Evolutionary conservation across 495 filamentous ascomycete genomes (phyloP).

Genomic region (Lindgomyces ingoldianus): DNA sequence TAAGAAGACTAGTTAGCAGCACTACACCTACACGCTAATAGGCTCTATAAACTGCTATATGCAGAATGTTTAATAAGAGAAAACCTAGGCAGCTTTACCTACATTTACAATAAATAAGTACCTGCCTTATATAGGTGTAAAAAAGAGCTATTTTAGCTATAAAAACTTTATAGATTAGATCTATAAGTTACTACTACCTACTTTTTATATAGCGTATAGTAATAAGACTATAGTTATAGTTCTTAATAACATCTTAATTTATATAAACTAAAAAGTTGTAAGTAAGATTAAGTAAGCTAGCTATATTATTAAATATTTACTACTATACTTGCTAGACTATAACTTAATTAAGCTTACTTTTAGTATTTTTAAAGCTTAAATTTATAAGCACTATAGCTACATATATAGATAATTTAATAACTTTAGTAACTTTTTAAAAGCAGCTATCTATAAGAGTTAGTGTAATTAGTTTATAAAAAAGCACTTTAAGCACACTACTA

Average conservation of each 20-base stretch:
- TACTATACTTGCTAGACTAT: slow-evolving; percentile 35
- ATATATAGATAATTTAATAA: not conserved
- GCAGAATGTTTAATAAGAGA: not conserved
- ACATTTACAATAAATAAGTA: slow-evolving; percentile 2
- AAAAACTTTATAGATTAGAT: slow-evolving; percentile 10
- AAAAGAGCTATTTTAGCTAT: not conserved
- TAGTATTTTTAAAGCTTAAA: slow-evolving; percentile 12
- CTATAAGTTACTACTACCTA: not conserved
- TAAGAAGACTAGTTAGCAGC: slow-evolving; percentile 13
- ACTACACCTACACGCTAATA: slow-evolving; percentile 1
- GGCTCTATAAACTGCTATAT: not conserved
- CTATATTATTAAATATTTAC: not conserved
- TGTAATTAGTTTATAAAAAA: not conserved
- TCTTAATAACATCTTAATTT: slow-evolving; percentile 9
- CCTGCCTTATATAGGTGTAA: slow-evolving; percentile 6
- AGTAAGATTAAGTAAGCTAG: not conserved
- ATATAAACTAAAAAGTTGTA: slow-evolving; percentile 3
- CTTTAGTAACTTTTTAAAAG: not conserved
- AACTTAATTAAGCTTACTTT: slow-evolving; percentile 43
- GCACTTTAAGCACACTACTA: not conserved
- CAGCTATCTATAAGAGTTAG: not conserved
- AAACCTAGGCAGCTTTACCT: not conserved
- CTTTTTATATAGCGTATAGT: not conserved
- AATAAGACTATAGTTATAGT: not conserved
- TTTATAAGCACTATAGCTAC: not conserved